Evolutionary conservation across 768 basidiomycete genomes (phyloP).

Genomic region (Lactarius deliciosus): DNA sequence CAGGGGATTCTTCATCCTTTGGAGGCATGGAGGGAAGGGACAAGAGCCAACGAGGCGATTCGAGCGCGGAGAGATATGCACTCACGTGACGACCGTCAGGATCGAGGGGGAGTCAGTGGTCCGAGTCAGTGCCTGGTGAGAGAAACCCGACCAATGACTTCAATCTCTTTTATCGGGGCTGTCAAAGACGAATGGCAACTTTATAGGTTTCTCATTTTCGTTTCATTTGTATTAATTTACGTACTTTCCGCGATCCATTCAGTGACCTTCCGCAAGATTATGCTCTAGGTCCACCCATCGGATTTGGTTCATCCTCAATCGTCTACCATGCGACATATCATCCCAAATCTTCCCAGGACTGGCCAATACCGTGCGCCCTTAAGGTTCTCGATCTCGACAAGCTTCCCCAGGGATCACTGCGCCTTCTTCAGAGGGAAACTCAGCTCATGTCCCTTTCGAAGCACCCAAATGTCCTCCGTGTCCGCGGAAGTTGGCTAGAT

Average conservation of each 20-base stretch:
- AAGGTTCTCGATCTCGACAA: conserved; percentile 89
- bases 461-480: conserved; percentile 90
- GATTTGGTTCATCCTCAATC: conserved; percentile 89
- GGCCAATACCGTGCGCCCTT: conserved; percentile 65
- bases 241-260: conserved; percentile 10
- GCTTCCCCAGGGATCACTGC: conserved; percentile 67
- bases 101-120: too few species aligned
- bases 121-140: background rate
- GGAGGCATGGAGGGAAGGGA: conserved; percentile 57
- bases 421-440: conserved; percentile 78
- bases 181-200: conserved; percentile 83
- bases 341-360: conserved; percentile 37
- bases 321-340: conserved; percentile 79
- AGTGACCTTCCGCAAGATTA: conserved; percentile 76
- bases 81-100: background rate
- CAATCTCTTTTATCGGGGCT: conserved; percentile 64
- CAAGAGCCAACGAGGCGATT: conserved; percentile 12
- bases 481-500: conserved; percentile 85
- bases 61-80: background rate
- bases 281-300: conserved; percentile 72
- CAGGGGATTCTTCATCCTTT: conserved; percentile 82
- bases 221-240: background rate
- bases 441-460: conserved; percentile 91
- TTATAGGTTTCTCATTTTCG: conserved; percentile 54
- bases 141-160: background rate